Evolutionary conservation across 192 early-diverging fungal genomes (phyloP), one percentile per base, ranked within the genome.

Genomic region (Linnemannia zychae): DNA sequence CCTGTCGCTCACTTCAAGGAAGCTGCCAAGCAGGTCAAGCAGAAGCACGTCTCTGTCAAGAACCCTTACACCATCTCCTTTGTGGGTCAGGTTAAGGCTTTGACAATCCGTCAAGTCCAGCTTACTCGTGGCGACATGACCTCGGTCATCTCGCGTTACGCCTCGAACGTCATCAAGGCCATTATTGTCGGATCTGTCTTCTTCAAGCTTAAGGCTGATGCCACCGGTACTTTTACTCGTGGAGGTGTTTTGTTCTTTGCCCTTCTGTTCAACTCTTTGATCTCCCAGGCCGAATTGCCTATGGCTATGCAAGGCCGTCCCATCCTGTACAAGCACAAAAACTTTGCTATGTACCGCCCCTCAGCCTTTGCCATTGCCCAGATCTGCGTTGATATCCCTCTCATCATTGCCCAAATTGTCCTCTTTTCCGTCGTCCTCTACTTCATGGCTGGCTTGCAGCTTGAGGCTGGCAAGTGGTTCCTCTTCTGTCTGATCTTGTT

Each of bases 291-390:
- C 40, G 92, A 94, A 72, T 84, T 96, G 47, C 92, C 94, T 44
- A 88, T 91, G 78, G 91, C 93, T 74, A 90, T 97, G 80, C 90
- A 91, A 47, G 94, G 94, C 33, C 94, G 95, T 65, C 89, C 92
- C 38, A 92, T 96, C 60, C 82, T 94, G 65, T 91, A 94, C 87
- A 97, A 97, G 79, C 96, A 97, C 88, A 94, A 94, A 75, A 88
- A 90, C n/a, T 94, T 92, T 81, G 92, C 94, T 36, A 79, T 95
- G 66, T 94, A 93, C 84, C 91, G 91, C 31, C 92, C 94, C 18
- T 90, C 91, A 53, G 89, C 93, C 47, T 89, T 86, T 71, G 92
- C 90, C 74, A 48, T 93, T 60, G 89, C 91, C 37, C 92, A 92
- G 76, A 88, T 90, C 53, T 66, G 91, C 40, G 75, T 89, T 37